These are phyloP conservation scores for Rutstroemia sp. DNA, from an alignment of 2,329 filamentous ascomycete species.

Conservation along the genomic window DNA sequence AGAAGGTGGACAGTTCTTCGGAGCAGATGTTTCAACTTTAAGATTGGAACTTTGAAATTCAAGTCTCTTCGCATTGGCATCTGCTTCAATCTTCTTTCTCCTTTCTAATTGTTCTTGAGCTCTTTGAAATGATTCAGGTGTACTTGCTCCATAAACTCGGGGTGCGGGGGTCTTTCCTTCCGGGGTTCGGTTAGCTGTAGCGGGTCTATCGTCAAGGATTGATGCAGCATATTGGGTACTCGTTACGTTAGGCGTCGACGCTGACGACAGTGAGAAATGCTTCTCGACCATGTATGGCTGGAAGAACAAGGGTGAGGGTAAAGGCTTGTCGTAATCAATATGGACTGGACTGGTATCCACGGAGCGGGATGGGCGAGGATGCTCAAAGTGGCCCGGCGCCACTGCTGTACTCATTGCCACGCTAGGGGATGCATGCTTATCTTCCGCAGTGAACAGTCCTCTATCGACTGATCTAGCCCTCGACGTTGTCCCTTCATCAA, in stretches of 20 bases:
- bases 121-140: conserved; percentile 34
- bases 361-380: conserved; percentile 18
- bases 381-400: conserved; percentile 46
- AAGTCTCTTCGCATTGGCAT: conserved; percentile 30
- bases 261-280: conserved; percentile 18
- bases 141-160: conserved; percentile 33
- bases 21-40: background rate
- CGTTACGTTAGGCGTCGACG: conserved; percentile 23
- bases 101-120: conserved; percentile 29
- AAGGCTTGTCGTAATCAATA: conserved; percentile 15
- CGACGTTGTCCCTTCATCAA: conserved; percentile 39
- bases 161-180: conserved; percentile 33
- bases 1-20: conserved; percentile 37
- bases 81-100: conserved; percentile 30
- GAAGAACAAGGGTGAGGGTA: conserved; percentile 26
- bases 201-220: conserved; percentile 39
- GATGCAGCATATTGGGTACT: conserved; percentile 22
- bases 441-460: conserved; percentile 47
- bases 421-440: conserved; percentile 58
- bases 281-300: conserved; percentile 22
- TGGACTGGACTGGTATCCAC: conserved; percentile 19
- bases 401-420: conserved; percentile 55
- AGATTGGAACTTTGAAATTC: conserved; percentile 11
- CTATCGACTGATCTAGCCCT: conserved; percentile 59
- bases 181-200: conserved; percentile 39